A percentile compares a stretch with the other conserved stretches of the same genome.
Conservation (phyloP, 2,329 filamentous ascomycete genomes). For the Monosporascus ibericus region DNA sequence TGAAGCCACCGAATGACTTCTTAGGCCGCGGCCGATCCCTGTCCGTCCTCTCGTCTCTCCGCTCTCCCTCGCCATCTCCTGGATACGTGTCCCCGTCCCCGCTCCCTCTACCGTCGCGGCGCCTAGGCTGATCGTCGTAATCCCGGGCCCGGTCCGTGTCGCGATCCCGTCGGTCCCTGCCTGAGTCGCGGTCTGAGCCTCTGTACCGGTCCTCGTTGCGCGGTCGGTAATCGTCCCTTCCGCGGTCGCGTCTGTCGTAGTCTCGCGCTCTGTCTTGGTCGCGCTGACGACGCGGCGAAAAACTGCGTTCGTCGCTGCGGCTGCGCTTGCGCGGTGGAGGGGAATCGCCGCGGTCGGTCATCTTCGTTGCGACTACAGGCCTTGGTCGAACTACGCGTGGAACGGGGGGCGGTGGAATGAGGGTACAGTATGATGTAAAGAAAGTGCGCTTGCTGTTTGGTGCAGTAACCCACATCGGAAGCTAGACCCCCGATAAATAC, state of each 20-base stretch:
- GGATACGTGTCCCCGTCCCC: neutral
- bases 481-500: too few species aligned
- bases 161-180: conserved; percentile 4
- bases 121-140: too few species aligned
- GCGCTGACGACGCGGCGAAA: conserved; percentile 18
- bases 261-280: conserved; percentile 1
- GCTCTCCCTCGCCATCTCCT: neutral
- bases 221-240: conserved; percentile 8
- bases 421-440: too few species aligned
- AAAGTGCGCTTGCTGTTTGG: too few species aligned
- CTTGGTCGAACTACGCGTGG: neutral
- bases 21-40: conserved; percentile 17
- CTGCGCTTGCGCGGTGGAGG: conserved; percentile 17
- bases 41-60: conserved; percentile 8
- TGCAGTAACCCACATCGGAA: too few species aligned
- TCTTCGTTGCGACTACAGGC: neutral
- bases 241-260: neutral
- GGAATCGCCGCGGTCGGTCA: conserved; percentile 20
- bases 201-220: conserved; percentile 6
- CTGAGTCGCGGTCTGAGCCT: conserved; percentile 5
- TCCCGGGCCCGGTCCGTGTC: conserved; percentile 3
- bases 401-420: neutral
- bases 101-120: neutral
- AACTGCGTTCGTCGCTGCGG: conserved; percentile 19
- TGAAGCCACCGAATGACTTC: conserved; percentile 43